These are phyloP conservation scores for Thraustotheca clavata DNA, from an alignment of 352 stramenopile species.

Conservation along the genomic window DNA sequence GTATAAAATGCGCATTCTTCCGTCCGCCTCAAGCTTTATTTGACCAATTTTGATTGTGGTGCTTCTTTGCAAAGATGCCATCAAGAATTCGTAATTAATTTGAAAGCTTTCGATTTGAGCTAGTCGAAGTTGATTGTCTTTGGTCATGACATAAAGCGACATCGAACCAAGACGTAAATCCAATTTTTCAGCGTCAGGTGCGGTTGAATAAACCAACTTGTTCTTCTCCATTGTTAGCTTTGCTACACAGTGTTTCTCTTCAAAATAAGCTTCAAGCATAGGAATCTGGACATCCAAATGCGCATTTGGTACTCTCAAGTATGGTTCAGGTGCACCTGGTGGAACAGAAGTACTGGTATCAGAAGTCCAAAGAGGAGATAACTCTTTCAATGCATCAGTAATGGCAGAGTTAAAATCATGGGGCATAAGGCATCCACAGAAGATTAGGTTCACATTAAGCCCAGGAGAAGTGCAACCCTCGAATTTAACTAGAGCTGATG, in stretches of 20 bases:
- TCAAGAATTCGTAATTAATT: slow-evolving; percentile 59
- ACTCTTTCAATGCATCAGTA: not conserved
- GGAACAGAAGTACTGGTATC: not conserved
- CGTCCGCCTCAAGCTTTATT: slow-evolving; percentile 80
- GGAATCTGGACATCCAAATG: not conserved
- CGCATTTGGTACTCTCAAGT: not conserved
- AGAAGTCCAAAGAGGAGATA: slow-evolving; percentile 3
- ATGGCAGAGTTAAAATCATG: not conserved
- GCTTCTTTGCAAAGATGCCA: slow-evolving; percentile 33
- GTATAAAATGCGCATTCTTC: slow-evolving; percentile 70
- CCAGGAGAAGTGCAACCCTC: not conserved
- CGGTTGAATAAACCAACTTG: slow-evolving; percentile 53
- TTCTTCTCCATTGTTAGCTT: slow-evolving; percentile 80
- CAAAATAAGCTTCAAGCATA: slow-evolving; percentile 77
- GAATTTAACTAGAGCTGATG: slow-evolving; percentile 12
- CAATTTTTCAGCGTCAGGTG: slow-evolving; percentile 50
- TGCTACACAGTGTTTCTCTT: slow-evolving; percentile 80
- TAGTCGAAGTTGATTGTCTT: slow-evolving; percentile 78
- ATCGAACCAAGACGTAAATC: slow-evolving; percentile 67
- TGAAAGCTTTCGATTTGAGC: slow-evolving; percentile 77
- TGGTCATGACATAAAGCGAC: slow-evolving; percentile 72
- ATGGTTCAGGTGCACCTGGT: not conserved
- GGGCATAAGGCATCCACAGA: slow-evolving; percentile 15
- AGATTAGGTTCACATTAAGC: not conserved
- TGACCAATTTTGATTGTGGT: slow-evolving; percentile 57